These are phyloP conservation scores for Pogostemon cablin DNA, from an alignment of 257 asterid species.

Conservation along the genomic window DNA sequence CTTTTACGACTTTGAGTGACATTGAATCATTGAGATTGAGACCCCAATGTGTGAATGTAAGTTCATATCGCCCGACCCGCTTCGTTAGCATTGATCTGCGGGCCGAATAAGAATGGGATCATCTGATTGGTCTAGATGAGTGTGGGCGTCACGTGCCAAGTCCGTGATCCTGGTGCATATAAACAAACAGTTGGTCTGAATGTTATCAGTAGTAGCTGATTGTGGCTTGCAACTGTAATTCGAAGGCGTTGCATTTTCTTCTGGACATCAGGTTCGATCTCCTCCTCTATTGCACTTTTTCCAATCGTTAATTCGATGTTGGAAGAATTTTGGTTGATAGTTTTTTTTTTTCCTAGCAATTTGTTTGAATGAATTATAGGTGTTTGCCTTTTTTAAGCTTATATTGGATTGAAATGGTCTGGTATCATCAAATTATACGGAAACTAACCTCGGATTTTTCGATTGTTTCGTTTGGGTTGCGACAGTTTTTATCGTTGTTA, in stretches of 20 bases:
- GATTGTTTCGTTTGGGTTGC: slow-evolving; percentile 18
- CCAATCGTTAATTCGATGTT: background rate
- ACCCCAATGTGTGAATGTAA: too few species aligned
- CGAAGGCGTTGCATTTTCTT: background rate
- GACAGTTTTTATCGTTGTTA: background rate
- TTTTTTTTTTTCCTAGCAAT: background rate
- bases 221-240: background rate
- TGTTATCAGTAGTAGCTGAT: background rate
- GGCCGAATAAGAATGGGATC: background rate
- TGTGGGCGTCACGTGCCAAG: slow-evolving; percentile 16
- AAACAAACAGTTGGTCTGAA: background rate
- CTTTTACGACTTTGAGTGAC: too few species aligned
- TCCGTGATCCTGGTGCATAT: slow-evolving; percentile 17
- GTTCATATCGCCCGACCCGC: background rate
- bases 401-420: background rate
- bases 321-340: background rate
- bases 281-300: background rate
- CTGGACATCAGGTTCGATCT: slow-evolving; percentile 4
- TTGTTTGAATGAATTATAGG: background rate
- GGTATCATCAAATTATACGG: background rate
- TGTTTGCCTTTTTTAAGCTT: background rate
- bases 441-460: background rate
- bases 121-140: slow-evolving; percentile 13
- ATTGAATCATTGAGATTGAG: too few species aligned
- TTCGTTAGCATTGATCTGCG: background rate